Evolutionary conservation across 257 asterid genomes (phyloP), one percentile per base, ranked within the genome.

Genomic region (Coffea eugenioides): DNA sequence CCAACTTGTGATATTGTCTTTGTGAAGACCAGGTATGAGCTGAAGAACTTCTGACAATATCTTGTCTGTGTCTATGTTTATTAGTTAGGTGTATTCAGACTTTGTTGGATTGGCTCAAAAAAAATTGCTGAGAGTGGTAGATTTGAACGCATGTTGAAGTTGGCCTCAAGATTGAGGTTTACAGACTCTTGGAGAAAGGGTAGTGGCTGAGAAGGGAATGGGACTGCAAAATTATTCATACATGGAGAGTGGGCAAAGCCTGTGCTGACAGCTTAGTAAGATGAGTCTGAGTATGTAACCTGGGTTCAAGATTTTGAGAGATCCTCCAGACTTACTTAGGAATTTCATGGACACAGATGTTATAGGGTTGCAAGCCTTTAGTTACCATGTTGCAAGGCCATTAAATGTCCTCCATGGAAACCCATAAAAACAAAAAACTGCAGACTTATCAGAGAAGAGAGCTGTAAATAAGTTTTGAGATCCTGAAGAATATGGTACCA

Each of bases 11-110:
- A 95, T 84, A 87, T 95, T 77, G 92, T 94, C 69, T 80, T 95
- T 87, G 97, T 95, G 76, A 94, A 91, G 87, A 89, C 97, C 80
- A 95, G 98, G 99, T 95, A 88, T 72, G 71, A 6, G 21, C 62
- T 75, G 67, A 76, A 54, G 49, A 65, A 83, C 74, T 79, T 54
- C 31, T 74, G 72, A n/a, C 13, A 21, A 46, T 80, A 80, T 70
- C 78, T 57, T 73, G 64, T 78, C 62, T 71, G 23, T 27, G 12
- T n/a, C 3, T 8, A 59, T 39, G 43, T 39, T 39, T 39, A 31
- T 46, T 31, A 21, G 45, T 43, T 59, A 15, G 11, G 31, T 77
- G 25, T 49, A 76, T 62, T 46, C 36, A 64, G 77, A 6, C 71
- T 52, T 39, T 74, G 54, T 62, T 20, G 18, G 70, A 43, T 13